phyloP scores from a whole-genome alignment of 129 eudicot genomes.

The Flaveria sonorensis region DNA sequence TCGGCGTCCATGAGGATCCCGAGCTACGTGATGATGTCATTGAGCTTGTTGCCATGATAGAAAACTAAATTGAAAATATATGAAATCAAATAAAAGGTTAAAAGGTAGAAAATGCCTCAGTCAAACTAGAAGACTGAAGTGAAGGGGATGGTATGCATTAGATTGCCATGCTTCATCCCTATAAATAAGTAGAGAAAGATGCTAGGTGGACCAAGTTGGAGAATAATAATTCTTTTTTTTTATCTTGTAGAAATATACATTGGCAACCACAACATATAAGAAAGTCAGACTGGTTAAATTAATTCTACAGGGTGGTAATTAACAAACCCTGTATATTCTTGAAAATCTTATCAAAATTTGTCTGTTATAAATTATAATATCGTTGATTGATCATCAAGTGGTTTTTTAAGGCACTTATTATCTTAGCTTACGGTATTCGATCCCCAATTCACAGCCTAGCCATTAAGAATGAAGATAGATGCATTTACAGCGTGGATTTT shows the following conservation, averaged over 20 bases:
- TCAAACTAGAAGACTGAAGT: conserved; percentile 50
- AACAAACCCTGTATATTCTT: conserved; percentile 4
- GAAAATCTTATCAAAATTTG: too few species aligned
- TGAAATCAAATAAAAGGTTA: conserved; percentile 26
- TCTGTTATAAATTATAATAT: too few species aligned
- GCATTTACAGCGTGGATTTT: conserved; percentile 38
- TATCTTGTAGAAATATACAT: conserved; percentile 46
- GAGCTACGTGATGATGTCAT: conserved; percentile 54
- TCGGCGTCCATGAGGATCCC: conserved; percentile 58
- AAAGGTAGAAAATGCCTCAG: conserved; percentile 25
- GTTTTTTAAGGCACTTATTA: conserved; percentile 37
- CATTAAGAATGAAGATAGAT: conserved; percentile 51
- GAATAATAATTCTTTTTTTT: conserved; percentile 29
- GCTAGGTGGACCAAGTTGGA: conserved; percentile 44
- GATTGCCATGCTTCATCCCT: conserved; percentile 45
- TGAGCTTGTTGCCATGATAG: conserved; percentile 60
- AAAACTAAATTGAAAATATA: conserved; percentile 1
- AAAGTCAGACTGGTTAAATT: conserved; percentile 17
- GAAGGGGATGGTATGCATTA: conserved; percentile 45
- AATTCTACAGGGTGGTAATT: conserved; percentile 26
- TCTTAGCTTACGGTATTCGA: conserved; percentile 52
- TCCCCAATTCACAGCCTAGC: conserved; percentile 41
- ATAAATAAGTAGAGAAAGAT: conserved; percentile 43
- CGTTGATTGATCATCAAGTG: conserved; percentile 47
- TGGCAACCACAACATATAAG: conserved; percentile 40